Base-by-base conservation (phyloP, 2,329 filamentous ascomycete species). In the Fusarium oligoseptatum region DNA sequence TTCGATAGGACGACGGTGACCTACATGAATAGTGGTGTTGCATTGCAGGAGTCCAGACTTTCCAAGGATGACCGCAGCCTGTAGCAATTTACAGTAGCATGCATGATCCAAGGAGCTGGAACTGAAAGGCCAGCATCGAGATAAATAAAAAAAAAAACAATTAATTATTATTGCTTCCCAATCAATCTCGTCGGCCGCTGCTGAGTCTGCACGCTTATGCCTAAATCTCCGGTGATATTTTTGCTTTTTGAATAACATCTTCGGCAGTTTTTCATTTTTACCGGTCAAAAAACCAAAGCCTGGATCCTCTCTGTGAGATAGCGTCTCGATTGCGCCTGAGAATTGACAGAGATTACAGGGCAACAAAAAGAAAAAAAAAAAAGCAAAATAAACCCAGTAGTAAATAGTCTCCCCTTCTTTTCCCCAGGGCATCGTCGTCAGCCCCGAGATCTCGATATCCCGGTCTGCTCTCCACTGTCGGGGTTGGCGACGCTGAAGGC, bases 271-370 rank as follows among this genome's bases (percentile, higher is more conserved):
- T 72, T 72, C 63, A 45, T 68, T 68, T 29, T 66, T 71, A 24
- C n/a, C 34, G 34, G 10, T 24, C 48, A 7, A 52, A 29, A n/a
- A 22, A 50, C 27, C 11, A 24, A 50, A 50, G 45, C n/a, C 24
- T 50, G 22, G 14, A 50, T 55, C 50, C 39, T 41, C 45, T 22
- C 22, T 70, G 45, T 60, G 41, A 50, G 60, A 70, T 73, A 41
- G 48, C 55, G 63, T 36, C 27, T 11, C 68, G 68, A 68, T 72
- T 41, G 36, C 56, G 12, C 17, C 9, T 72, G 68, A 74, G 60
- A 74, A 27, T 67, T 73, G 72, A 73, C 27, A 66, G 57, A 60
- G 20, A 72, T 58, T 58, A 45, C 48, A 60, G 6, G 3, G n/a
- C 39, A 60, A 34, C 22, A 24, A 63, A 55, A 24, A 37, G 60